Conservation (phyloP, 2,329 filamentous ascomycete genomes). For the Monosporascus cannonballus region DNA sequence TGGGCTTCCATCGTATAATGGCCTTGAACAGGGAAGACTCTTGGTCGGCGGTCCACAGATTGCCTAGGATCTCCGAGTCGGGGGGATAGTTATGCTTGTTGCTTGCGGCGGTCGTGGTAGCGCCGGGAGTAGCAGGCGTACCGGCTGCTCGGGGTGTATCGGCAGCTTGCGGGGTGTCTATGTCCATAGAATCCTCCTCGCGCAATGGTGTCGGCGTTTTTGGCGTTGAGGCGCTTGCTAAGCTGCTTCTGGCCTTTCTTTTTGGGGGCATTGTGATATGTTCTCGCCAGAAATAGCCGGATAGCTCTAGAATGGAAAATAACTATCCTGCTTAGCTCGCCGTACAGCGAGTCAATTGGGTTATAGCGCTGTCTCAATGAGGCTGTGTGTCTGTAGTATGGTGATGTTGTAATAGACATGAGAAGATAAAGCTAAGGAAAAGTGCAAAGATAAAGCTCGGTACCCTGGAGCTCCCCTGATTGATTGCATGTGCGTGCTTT, state of each 20-base stretch:
- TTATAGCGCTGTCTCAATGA: no score
- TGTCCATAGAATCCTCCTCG: slow-evolving; percentile 56
- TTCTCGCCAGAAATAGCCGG: background rate
- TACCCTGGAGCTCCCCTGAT: background rate
- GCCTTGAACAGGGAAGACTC: slow-evolving; percentile 88
- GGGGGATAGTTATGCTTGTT: slow-evolving; percentile 33
- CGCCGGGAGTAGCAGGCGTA: slow-evolving; percentile 17
- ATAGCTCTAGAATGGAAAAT: background rate
- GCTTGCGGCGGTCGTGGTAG: slow-evolving; percentile 35
- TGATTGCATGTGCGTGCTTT: background rate
- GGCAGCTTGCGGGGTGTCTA: slow-evolving; percentile 50
- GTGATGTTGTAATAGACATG: background rate
- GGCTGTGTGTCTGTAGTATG: background rate
- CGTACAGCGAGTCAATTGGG: background rate
- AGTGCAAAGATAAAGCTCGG: background rate
- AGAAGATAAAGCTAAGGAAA: background rate
- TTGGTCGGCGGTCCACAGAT: slow-evolving; percentile 93
- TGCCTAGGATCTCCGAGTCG: slow-evolving; percentile 41
- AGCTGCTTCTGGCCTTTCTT: slow-evolving; percentile 56
- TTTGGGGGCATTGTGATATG: slow-evolving; percentile 55
- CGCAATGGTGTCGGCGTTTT: slow-evolving; percentile 37
- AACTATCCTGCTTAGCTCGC: background rate
- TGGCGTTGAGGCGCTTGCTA: slow-evolving; percentile 51
- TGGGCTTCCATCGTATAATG: slow-evolving; percentile 87
- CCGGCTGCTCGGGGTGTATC: slow-evolving; percentile 41